Evolutionary conservation across 495 filamentous ascomycete species (phyloP).

Genomic region (Hypoxylon subgilvum): DNA sequence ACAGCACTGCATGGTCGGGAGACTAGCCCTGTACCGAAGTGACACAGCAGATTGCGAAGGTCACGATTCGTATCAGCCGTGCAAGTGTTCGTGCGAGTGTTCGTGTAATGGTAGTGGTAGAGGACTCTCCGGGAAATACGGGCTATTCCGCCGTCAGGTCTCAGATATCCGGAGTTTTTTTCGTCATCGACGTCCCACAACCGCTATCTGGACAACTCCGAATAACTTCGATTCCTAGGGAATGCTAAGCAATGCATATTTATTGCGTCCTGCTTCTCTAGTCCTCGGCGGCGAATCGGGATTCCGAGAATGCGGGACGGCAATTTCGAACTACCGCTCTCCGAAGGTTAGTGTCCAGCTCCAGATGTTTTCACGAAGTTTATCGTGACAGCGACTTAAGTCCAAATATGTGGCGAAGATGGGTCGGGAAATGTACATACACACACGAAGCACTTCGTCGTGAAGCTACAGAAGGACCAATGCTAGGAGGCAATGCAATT

Average conservation of each 20-base stretch:
- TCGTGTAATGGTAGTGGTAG: slow-evolving; percentile 20
- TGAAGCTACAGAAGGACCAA: too few relatives aligned
- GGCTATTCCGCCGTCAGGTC: slow-evolving; percentile 5
- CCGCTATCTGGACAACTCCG: background rate
- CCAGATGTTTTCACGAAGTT: slow-evolving; percentile 16
- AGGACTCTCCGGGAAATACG: slow-evolving; percentile 9
- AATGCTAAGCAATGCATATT: background rate
- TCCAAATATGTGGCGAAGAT: slow-evolving; percentile 10
- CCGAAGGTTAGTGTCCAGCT: slow-evolving; percentile 27
- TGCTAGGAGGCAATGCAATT: too few relatives aligned
- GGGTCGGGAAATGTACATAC: background rate
- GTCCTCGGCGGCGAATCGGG: slow-evolving; percentile 27
- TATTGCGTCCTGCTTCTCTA: slow-evolving; percentile 2
- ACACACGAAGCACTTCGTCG: too few relatives aligned
- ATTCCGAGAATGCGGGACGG: slow-evolving; percentile 30
- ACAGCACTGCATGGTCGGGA: slow-evolving; percentile 17
- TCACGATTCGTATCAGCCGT: slow-evolving; percentile 33
- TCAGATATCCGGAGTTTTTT: slow-evolving; percentile 13
- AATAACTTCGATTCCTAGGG: slow-evolving; percentile 1
- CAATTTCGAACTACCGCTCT: slow-evolving; percentile 26
- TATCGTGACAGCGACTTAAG: slow-evolving; percentile 8
- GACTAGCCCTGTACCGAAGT: slow-evolving; percentile 11
- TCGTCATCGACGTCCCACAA: slow-evolving; percentile 1
- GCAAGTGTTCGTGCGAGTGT: slow-evolving; percentile 14
- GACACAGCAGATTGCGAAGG: slow-evolving; percentile 1